phyloP scores from a whole-genome alignment of 768 basidiomycete genomes.

The Suillus americanus region DNA sequence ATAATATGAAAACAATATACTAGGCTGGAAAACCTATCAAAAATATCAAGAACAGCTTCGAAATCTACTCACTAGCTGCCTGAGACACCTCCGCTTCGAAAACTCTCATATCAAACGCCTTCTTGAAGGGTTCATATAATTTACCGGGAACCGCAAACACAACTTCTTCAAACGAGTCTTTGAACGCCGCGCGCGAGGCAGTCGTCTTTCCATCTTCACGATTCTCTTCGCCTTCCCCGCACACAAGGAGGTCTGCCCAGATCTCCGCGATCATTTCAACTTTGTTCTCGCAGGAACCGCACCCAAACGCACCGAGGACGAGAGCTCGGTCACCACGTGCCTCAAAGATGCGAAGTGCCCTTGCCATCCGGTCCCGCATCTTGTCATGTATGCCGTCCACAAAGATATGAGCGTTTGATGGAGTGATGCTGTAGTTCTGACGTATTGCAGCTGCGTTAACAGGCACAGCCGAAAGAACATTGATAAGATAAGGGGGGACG shows the following conservation, averaged over 20 bases:
- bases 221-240: slow-evolving; percentile 27
- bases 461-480: slow-evolving; percentile 42
- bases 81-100: slow-evolving; percentile 36
- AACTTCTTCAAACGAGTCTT: slow-evolving; percentile 40
- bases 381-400: slow-evolving; percentile 38
- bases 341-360: slow-evolving; percentile 43
- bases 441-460: slow-evolving; percentile 44
- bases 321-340: slow-evolving; percentile 37
- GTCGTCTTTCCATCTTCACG: slow-evolving; percentile 16
- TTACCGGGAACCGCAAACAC: slow-evolving; percentile 44
- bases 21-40: neutral
- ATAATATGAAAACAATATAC: neutral
- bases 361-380: slow-evolving; percentile 52
- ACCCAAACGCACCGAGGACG: slow-evolving; percentile 47
- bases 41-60: neutral
- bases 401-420: slow-evolving; percentile 34
- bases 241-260: slow-evolving; percentile 47
- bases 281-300: slow-evolving; percentile 41
- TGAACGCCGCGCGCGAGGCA: slow-evolving; percentile 34
- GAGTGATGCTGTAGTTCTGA: slow-evolving; percentile 34
- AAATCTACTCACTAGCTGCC: slow-evolving; percentile 26
- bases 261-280: slow-evolving; percentile 42
- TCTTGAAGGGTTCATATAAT: slow-evolving; percentile 35
- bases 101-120: slow-evolving; percentile 39
- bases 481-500: slow-evolving; percentile 38